These are phyloP conservation scores for Calonectria henricotiae DNA, from an alignment of 2,329 filamentous ascomycete genomes.

Conservation along the genomic window DNA sequence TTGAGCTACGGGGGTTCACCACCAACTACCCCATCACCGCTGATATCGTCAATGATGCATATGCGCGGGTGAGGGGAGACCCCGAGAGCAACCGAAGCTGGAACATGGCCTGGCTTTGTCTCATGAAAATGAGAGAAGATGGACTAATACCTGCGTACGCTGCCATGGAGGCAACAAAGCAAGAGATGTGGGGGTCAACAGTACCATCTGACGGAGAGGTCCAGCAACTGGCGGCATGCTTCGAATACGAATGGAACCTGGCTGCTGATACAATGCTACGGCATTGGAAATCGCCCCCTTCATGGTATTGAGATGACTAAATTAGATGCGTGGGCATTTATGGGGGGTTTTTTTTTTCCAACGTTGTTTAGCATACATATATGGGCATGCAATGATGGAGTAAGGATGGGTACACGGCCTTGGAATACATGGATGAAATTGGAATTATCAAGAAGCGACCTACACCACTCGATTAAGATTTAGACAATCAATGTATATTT, in stretches of 20 bases:
- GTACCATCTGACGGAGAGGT: slow-evolving; percentile 72
- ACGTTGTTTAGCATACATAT: neutral
- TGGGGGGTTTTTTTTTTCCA: neutral
- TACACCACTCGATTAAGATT: neutral
- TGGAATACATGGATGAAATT: neutral
- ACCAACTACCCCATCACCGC: slow-evolving; percentile 78
- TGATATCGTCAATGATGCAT: slow-evolving; percentile 77
- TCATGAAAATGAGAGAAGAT: slow-evolving; percentile 77
- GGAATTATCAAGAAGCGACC: neutral
- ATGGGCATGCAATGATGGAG: slow-evolving; percentile 1
- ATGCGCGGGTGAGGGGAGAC: slow-evolving; percentile 75
- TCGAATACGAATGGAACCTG: slow-evolving; percentile 77
- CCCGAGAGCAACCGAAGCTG: slow-evolving; percentile 79
- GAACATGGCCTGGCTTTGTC: slow-evolving; percentile 83
- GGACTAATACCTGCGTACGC: slow-evolving; percentile 76
- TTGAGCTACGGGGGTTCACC: slow-evolving; percentile 79
- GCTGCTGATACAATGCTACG: slow-evolving; percentile 78
- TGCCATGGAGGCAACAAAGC: slow-evolving; percentile 72
- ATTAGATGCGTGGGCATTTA: neutral
- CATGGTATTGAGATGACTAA: slow-evolving; percentile 62
- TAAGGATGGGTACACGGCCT: neutral
- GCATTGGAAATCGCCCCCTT: slow-evolving; percentile 78
- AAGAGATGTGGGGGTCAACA: slow-evolving; percentile 80
- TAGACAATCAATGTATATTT: neutral
- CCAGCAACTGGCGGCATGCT: slow-evolving; percentile 73